These are phyloP conservation scores for Mycena galopus DNA, from an alignment of 768 basidiomycete species.

Conservation along the genomic window DNA sequence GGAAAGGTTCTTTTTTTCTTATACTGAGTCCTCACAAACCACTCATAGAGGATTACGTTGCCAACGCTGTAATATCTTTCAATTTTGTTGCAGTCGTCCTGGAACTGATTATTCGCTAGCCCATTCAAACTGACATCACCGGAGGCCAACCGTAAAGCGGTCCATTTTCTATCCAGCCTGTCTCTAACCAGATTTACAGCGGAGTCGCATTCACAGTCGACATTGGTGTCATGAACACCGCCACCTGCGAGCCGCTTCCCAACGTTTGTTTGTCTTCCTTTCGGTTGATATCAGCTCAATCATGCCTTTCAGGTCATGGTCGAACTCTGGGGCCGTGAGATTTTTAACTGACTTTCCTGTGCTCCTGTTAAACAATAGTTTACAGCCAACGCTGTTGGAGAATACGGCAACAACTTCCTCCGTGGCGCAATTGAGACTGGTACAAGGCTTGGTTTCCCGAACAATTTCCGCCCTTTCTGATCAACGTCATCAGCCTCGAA, in stretches of 20 bases:
- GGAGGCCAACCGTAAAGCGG: conserved; percentile 44
- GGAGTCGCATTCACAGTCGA: conserved; percentile 54
- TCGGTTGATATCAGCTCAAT: background rate
- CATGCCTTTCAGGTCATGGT: conserved; percentile 45
- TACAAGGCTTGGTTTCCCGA: background rate
- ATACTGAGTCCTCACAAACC: background rate
- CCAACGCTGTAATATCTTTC: conserved; percentile 30
- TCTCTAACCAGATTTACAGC: conserved; percentile 31
- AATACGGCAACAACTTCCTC: conserved; percentile 49
- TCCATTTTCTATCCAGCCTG: background rate
- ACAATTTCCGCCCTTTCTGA: background rate
- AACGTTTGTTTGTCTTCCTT: conserved; percentile 31
- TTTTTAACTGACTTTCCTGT: background rate
- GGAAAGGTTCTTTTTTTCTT: background rate
- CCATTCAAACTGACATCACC: conserved; percentile 44
- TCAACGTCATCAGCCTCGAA: conserved; percentile 42
- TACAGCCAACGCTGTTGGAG: conserved; percentile 50
- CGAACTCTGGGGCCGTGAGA: conserved; percentile 51
- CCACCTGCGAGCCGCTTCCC: conserved; percentile 54
- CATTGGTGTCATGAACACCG: conserved; percentile 53
- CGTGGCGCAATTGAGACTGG: conserved; percentile 45
- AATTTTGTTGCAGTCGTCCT: background rate
- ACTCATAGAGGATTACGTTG: conserved; percentile 32
- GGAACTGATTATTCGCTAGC: conserved; percentile 16
- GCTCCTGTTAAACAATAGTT: background rate